phyloP scores from a whole-genome alignment of 768 basidiomycete species.

The Pseudohyphozyma bogoriensis region DNA sequence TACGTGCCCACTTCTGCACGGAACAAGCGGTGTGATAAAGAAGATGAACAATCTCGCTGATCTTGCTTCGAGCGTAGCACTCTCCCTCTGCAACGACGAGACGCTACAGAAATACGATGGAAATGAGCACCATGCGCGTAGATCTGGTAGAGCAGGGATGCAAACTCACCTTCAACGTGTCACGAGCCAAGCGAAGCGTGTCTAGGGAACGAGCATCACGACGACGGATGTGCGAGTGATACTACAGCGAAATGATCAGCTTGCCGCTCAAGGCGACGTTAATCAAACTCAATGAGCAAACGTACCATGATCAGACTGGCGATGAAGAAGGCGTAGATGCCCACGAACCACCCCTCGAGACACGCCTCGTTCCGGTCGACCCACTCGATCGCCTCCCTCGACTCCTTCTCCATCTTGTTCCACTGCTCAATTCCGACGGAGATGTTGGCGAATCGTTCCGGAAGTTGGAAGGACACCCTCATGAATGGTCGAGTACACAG shows the following conservation, averaged over 20 bases:
- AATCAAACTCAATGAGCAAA: background rate
- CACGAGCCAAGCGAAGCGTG: slow-evolving; percentile 28
- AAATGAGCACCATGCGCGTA: background rate
- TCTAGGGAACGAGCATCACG: slow-evolving; percentile 22
- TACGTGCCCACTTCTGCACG: slow-evolving; percentile 7
- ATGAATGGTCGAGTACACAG: slow-evolving; percentile 98
- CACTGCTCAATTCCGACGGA: slow-evolving; percentile 30
- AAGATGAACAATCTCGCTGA: slow-evolving; percentile 30
- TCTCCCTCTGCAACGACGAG: slow-evolving; percentile 29
- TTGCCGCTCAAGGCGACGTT: too few species aligned
- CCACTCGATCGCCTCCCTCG: slow-evolving; percentile 33
- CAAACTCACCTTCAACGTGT: slow-evolving; percentile 22
- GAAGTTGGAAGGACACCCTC: slow-evolving; percentile 88
- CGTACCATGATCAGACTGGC: slow-evolving; percentile 31
- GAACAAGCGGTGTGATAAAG: slow-evolving; percentile 28
- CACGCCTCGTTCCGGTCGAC: slow-evolving; percentile 31
- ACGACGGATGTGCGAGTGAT: slow-evolving; percentile 32
- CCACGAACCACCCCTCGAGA: slow-evolving; percentile 32
- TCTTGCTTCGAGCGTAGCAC: slow-evolving; percentile 29
- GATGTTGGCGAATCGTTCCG: slow-evolving; percentile 45
- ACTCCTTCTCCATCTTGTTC: slow-evolving; percentile 21
- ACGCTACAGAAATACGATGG: slow-evolving; percentile 3
- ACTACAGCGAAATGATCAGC: slow-evolving; percentile 10
- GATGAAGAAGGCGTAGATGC: slow-evolving; percentile 31
- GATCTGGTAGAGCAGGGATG: background rate